Percentiles rank a stretch among this genome's conserved stretches.
Conservation (phyloP, 257 asterid genomes). For the Solanum pimpinellifolium region DNA sequence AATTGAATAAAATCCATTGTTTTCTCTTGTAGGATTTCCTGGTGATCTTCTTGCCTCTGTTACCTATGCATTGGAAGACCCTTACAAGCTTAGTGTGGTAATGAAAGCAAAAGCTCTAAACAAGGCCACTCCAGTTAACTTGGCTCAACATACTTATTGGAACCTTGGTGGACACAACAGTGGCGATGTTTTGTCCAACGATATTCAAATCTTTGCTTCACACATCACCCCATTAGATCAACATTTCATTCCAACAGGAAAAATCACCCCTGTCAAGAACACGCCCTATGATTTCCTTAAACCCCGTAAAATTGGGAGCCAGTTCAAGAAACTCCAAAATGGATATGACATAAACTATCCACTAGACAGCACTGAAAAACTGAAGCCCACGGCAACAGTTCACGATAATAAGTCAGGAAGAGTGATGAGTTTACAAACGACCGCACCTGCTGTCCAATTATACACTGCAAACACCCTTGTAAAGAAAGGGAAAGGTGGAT, state of each 20-base stretch:
- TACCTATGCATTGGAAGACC: conserved; percentile 32
- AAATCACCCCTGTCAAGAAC: conserved; percentile 21
- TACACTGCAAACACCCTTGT: neutral
- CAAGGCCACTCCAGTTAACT: conserved; percentile 73
- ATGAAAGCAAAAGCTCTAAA: conserved; percentile 55
- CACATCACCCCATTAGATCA: conserved; percentile 41
- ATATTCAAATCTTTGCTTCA: conserved; percentile 52
- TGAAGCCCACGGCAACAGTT: conserved; percentile 42
- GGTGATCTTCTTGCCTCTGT: conserved; percentile 41
- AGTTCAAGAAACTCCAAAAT: conserved; percentile 23
- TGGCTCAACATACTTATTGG: conserved; percentile 77
- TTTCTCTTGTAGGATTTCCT: conserved; percentile 23
- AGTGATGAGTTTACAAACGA: conserved; percentile 41
- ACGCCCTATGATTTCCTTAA: conserved; percentile 61
- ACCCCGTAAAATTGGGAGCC: conserved; percentile 33
- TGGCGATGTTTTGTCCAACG: conserved; percentile 51
- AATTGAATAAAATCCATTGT: neutral
- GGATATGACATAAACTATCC: conserved; percentile 75
- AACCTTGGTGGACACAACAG: conserved; percentile 70
- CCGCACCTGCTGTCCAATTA: conserved; percentile 16
- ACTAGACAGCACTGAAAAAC: conserved; percentile 22
- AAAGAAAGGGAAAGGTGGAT: conserved; percentile 9
- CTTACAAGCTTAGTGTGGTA: conserved; percentile 28
- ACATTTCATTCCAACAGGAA: conserved; percentile 57
- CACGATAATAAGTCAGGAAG: conserved; percentile 44